phyloP scores from a whole-genome alignment of 768 basidiomycete genomes.

The Pleurotus tuoliensis region DNA sequence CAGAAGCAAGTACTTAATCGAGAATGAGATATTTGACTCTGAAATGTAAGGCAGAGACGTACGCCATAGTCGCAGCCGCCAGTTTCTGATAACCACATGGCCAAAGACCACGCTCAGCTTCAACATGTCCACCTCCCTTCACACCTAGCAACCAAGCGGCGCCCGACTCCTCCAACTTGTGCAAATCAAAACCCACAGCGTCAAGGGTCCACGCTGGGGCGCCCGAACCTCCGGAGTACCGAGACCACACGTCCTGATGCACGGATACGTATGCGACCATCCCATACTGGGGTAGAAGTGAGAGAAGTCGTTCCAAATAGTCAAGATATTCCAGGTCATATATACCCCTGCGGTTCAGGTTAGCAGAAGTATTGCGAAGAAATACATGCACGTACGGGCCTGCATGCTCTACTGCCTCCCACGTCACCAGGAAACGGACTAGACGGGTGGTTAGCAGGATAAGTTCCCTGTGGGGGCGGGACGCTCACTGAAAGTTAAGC shows the following conservation, averaged over 20 bases:
- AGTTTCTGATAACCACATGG: constrained; percentile 93
- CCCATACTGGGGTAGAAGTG: constrained; percentile 68
- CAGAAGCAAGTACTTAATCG: constrained; percentile 79
- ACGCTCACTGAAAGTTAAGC: constrained; percentile 74
- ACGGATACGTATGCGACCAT: constrained; percentile 72
- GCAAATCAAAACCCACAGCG: constrained; percentile 78
- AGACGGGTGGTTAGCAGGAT: not conserved
- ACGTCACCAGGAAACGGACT: constrained; percentile 93
- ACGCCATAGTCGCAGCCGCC: constrained; percentile 92
- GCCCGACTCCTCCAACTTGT: constrained; percentile 72
- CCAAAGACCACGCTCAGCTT: constrained; percentile 84
- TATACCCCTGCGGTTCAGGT: constrained; percentile 52
- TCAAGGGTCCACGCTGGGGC: constrained; percentile 96
- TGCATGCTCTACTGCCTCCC: constrained; percentile 95
- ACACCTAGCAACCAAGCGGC: constrained; percentile 88
- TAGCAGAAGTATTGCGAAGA: not conserved
- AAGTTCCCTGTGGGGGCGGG: not conserved
- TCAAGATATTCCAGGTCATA: constrained; percentile 82
- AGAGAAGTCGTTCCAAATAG: constrained; percentile 70
- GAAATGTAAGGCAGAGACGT: constrained; percentile 21
- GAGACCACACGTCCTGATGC: constrained; percentile 96
- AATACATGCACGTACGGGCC: constrained; percentile 65
- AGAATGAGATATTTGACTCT: not conserved
- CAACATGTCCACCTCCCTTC: constrained; percentile 68
- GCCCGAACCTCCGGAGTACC: constrained; percentile 92